Percentiles rank a stretch among this genome's conserved stretches.
Evolutionary conservation across 176 grass and related monocot genomes (phyloP).

Genomic region (Ananas comosus): DNA sequence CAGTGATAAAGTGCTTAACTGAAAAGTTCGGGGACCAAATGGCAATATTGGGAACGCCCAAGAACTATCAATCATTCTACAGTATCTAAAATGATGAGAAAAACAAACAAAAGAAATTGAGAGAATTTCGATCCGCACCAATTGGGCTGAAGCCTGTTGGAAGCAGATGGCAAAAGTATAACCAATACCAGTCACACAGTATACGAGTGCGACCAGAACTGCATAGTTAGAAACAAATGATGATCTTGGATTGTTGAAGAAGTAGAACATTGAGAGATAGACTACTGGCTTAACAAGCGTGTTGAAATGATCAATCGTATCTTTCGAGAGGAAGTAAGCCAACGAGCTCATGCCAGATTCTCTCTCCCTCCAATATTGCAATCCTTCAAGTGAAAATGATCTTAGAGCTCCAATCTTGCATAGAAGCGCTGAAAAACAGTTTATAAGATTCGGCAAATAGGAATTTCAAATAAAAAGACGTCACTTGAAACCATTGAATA

Average conservation of each 20-base stretch:
- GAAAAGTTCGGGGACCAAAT: too few species aligned
- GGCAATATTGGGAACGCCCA: too few species aligned
- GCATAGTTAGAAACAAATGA: constrained; percentile 49
- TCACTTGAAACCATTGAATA: background rate
- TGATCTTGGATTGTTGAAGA: constrained; percentile 63
- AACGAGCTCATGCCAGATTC: constrained; percentile 70
- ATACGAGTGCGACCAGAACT: constrained; percentile 53
- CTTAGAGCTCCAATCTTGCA: constrained; percentile 59
- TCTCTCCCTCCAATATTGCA: constrained; percentile 67
- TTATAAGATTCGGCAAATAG: background rate
- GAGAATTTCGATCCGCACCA: constrained; percentile 31
- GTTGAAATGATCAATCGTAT: constrained; percentile 74
- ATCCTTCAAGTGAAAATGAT: constrained; percentile 66
- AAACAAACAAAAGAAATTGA: constrained; percentile 8
- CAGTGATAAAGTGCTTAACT: too few species aligned
- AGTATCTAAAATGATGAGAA: too few species aligned
- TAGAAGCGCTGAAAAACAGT: constrained; percentile 41
- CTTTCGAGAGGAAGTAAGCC: constrained; percentile 77
- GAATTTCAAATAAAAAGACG: background rate
- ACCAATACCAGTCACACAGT: constrained; percentile 74
- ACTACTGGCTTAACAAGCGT: constrained; percentile 47
- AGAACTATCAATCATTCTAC: too few species aligned
- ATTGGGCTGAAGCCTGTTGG: constrained; percentile 58
- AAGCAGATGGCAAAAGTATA: constrained; percentile 73
- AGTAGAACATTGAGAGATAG: constrained; percentile 68